Evolutionary conservation across 371 early-diverging fungal species (phyloP), one percentile per base, ranked within the genome.

Genomic region (Enteropsectra breve): DNA sequence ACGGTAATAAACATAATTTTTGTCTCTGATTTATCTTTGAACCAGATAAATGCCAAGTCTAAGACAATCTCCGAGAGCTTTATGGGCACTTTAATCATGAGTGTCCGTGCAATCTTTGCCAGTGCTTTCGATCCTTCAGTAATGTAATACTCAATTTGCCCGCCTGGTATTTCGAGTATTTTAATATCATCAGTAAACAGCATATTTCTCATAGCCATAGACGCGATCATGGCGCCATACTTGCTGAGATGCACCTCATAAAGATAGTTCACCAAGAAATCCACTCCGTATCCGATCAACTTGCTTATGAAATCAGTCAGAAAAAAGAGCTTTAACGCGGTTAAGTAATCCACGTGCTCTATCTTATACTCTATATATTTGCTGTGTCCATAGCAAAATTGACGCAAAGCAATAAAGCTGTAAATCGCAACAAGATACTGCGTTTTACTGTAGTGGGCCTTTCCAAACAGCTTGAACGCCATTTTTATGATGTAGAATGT

Each of bases 101-200:
- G 5, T 6, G 6, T 13, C 23, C 49, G 13, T 5, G 5, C 23
- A 18, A 49, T 49, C 26, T 49, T 49, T 8, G 49, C 49, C 8
- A 49, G 13, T 8, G 49, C 49, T 26, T 49, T 49, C 13, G 18
- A 18, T 6, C 49, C 26, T 49, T 49, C 49, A 21, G 49, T 49
- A 18, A 49, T 21, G 8, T 18, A 11, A 21, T 49, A 49, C 26
- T 49, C 49, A 8, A 11, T 38, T n/a, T 38, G 40, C n/a, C 40
- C 40, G 11, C 40, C 40, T 11, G 40, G n/a, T n/a, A 38, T 38
- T n/a, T 38, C 40, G n/a, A 38, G 40, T 38, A 38, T n/a, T n/a
- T 38, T 38, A 38, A 11, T 38, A 11, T n/a, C 40, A 38, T 38
- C 40, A 38, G 11, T 38, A 38, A 38, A 38, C 8, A 38, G 40